Evolutionary conservation across 768 basidiomycete genomes (phyloP), one percentile per base, ranked within the genome.

Genomic region (Scleroderma citrinum): DNA sequence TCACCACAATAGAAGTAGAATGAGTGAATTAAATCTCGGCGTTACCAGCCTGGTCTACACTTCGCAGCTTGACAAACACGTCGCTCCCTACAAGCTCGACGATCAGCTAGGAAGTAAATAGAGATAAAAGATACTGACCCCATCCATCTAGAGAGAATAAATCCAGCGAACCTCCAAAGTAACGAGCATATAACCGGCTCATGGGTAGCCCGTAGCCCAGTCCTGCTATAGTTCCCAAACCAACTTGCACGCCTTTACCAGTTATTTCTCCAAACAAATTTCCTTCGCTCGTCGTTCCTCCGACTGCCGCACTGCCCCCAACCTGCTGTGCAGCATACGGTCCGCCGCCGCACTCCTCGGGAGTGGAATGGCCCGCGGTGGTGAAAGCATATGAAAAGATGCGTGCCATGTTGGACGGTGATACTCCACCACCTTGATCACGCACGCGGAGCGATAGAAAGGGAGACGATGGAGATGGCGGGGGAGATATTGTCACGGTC

Each of bases 321-420:
- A 87, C 69, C 54, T 86, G 77, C 59, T 90, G 83, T 37, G 85
- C 85, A 37, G 85, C 85, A 54, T 89, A 88, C 1, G 88, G 87
- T 0, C 87, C 87, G 29, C 80, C 84, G 10, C 70, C 59, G 4
- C 65, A 74, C 42, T 72, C 74, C 8, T 64, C 61, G 38, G 74
- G 70, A 19, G 70, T 72, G 5, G 61, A 56, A 37, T 76, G 69
- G 6, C 82, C 84, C 3, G 89, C 90, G 5, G 92, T 92, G 5
- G 91, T 92, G 63, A 92, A 94, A 6, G 89, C 89, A 64, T 94
- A 94, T 16, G 90, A 91, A 67, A 94, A 94, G 48, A 94, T 87
- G 39, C 81, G 78, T 17, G 76, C 70, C 75, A 92, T 79, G 63
- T 92, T 80, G 10, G 76, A 69, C 2, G 82, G 82, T 0, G 83